Percentiles rank a stretch among this genome's conserved stretches.
Conservation (phyloP, 2,329 filamentous ascomycete genomes). For the Pochonia chlamydosporia region DNA sequence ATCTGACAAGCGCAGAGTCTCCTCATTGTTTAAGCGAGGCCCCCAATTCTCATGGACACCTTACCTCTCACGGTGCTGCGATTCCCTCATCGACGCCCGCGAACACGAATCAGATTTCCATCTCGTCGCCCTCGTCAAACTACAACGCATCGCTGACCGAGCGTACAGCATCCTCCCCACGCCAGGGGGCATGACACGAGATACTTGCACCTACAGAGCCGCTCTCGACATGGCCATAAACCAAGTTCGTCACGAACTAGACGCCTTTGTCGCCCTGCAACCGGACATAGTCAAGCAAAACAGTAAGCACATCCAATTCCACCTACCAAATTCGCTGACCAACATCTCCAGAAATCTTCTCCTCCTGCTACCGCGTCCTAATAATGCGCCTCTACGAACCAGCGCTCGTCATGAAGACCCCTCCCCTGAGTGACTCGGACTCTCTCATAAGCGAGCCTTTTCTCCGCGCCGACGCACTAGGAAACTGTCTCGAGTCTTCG, state of each 20-base stretch:
- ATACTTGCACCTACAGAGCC: conserved; percentile 16
- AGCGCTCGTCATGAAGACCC: conserved; percentile 22
- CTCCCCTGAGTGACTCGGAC: conserved; percentile 9
- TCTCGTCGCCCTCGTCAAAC: conserved; percentile 24
- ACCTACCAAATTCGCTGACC: too few species aligned
- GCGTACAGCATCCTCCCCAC: conserved; percentile 19
- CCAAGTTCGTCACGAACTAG: background rate
- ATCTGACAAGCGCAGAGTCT: conserved; percentile 12
- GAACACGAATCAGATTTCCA: conserved; percentile 26
- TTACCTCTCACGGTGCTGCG: conserved; percentile 29
- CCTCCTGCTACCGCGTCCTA: conserved; percentile 25
- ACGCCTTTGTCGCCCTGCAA: too few species aligned
- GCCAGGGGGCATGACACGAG: conserved; percentile 12
- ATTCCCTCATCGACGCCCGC: conserved; percentile 18
- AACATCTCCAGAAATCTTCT: conserved; percentile 26
- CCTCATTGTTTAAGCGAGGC: conserved; percentile 25
- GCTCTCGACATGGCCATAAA: conserved; percentile 27
- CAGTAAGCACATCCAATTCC: conserved; percentile 5
- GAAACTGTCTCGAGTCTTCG: conserved; percentile 27
- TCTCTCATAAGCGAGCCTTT: conserved; percentile 14
- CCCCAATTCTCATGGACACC: conserved; percentile 23
- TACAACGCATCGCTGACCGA: conserved; percentile 27
- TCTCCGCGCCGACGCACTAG: conserved; percentile 28
- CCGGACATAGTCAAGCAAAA: background rate
- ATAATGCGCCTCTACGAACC: conserved; percentile 33